Conservation (phyloP, 2,329 filamentous ascomycete genomes). For the Verticillium isaacii region DNA sequence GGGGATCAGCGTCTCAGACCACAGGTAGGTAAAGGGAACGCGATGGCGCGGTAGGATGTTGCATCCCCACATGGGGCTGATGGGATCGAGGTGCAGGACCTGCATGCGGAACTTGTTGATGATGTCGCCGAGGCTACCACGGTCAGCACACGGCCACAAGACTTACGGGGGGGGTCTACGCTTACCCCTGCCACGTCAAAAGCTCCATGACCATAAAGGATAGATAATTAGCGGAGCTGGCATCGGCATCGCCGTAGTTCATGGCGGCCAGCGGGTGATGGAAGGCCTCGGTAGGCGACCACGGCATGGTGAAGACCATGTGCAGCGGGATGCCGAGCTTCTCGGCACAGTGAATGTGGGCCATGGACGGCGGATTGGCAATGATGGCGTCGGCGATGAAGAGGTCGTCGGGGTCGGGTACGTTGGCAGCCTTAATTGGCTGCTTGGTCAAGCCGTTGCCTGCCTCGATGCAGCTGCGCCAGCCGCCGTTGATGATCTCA, state of each 20-base stretch:
- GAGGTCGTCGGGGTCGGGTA: conserved; percentile 23
- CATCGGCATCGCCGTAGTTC: conserved; percentile 55
- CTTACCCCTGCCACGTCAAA: conserved; percentile 66
- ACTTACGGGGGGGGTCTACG: neutral
- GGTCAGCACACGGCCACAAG: neutral
- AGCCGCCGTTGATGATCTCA: conserved; percentile 31
- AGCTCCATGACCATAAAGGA: conserved; percentile 66
- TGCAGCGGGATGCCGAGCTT: conserved; percentile 43
- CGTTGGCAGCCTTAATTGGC: conserved; percentile 19
- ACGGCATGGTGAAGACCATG: conserved; percentile 62
- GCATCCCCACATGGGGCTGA: conserved; percentile 63
- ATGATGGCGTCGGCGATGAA: conserved; percentile 53
- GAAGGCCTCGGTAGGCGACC: conserved; percentile 64
- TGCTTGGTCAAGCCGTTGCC: conserved; percentile 23
- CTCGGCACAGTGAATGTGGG: conserved; percentile 47
- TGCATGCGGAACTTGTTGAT: conserved; percentile 65
- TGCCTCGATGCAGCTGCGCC: conserved; percentile 31
- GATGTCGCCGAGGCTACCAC: conserved; percentile 55
- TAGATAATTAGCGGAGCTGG: conserved; percentile 60
- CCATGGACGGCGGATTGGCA: conserved; percentile 48
- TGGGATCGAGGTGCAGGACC: conserved; percentile 56
- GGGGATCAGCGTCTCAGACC: conserved; percentile 62
- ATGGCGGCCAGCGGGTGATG: conserved; percentile 62
- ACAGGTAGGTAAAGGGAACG: conserved; percentile 67
- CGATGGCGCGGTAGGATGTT: conserved; percentile 57